A percentile compares a stretch with the other conserved stretches of the same genome.
These are phyloP conservation scores for Bipolaris victoriae DNA, from an alignment of 2,329 filamentous ascomycete species.

Conservation along the genomic window DNA sequence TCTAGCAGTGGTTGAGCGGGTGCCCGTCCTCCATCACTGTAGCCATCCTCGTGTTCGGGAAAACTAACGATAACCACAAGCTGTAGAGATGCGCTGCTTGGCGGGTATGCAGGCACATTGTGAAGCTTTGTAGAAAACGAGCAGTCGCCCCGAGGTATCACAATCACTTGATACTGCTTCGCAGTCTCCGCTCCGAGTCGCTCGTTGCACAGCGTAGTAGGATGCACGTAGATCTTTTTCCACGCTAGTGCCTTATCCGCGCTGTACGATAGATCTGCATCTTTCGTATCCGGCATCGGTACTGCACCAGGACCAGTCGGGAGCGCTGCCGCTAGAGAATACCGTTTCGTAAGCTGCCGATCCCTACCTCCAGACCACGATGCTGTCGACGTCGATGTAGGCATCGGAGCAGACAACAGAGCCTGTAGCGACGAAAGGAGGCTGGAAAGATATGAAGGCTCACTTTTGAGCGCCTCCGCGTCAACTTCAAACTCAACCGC, in stretches of 20 bases:
- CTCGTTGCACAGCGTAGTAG: slow-evolving; percentile 69
- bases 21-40: slow-evolving; percentile 5
- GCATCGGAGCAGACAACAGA: slow-evolving; percentile 37
- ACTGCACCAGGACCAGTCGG: slow-evolving; percentile 69
- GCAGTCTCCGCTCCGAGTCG: slow-evolving; percentile 60
- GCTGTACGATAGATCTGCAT: slow-evolving; percentile 44
- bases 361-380: slow-evolving; percentile 12
- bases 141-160: slow-evolving; percentile 82
- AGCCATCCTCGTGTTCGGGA: slow-evolving; percentile 53
- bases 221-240: slow-evolving; percentile 70
- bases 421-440: slow-evolving; percentile 47
- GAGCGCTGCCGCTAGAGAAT: slow-evolving; percentile 56
- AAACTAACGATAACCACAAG: slow-evolving; percentile 79
- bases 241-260: slow-evolving; percentile 64
- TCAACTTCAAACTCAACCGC: slow-evolving; percentile 36
- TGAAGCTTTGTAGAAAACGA: slow-evolving; percentile 81
- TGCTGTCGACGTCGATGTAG: slow-evolving; percentile 20
- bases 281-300: slow-evolving; percentile 67
- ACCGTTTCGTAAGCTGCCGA: slow-evolving; percentile 29
- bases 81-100: slow-evolving; percentile 68
- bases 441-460: slow-evolving; percentile 42
- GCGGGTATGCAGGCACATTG: slow-evolving; percentile 80
- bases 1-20: slow-evolving; percentile 75
- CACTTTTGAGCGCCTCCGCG: slow-evolving; percentile 28
- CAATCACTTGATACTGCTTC: slow-evolving; percentile 73